These are phyloP conservation scores for Hanseniaspora pseudoguilliermondii DNA, from an alignment of 805 yeast species.

Conservation along the genomic window DNA sequence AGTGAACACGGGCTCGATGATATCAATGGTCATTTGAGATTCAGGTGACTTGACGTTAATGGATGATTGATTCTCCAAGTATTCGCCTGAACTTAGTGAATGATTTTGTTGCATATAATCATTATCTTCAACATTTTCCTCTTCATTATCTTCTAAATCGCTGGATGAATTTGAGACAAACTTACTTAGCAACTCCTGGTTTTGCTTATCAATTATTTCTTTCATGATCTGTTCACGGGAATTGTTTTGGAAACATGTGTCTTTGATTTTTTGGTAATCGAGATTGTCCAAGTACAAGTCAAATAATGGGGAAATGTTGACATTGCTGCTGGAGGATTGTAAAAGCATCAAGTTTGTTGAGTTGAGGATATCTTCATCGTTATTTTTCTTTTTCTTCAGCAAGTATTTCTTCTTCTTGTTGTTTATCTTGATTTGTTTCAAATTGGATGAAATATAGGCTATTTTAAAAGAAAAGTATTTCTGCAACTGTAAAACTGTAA, in stretches of 20 bases:
- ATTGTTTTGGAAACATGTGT: not conserved
- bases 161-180: not conserved
- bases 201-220: not conserved
- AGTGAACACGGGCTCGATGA: not conserved
- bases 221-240: not conserved
- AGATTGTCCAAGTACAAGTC: not conserved
- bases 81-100: not conserved
- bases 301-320: not conserved
- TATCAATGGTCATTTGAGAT: not conserved
- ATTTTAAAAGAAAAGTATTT: conserved; percentile 38
- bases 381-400: not conserved
- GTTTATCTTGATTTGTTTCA: not conserved
- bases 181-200: not conserved
- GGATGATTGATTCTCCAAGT: not conserved
- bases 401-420: not conserved
- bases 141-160: not conserved
- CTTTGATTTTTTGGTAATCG: not conserved
- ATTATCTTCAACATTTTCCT: not conserved
- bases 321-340: not conserved
- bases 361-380: not conserved
- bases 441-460: conserved; percentile 33
- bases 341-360: not conserved
- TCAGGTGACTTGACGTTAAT: not conserved
- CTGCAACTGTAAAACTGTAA: conserved; percentile 40
- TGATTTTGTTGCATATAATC: not conserved